phyloP scores from a whole-genome alignment of 345 rosid species.

The Eucalyptus brandiana region DNA sequence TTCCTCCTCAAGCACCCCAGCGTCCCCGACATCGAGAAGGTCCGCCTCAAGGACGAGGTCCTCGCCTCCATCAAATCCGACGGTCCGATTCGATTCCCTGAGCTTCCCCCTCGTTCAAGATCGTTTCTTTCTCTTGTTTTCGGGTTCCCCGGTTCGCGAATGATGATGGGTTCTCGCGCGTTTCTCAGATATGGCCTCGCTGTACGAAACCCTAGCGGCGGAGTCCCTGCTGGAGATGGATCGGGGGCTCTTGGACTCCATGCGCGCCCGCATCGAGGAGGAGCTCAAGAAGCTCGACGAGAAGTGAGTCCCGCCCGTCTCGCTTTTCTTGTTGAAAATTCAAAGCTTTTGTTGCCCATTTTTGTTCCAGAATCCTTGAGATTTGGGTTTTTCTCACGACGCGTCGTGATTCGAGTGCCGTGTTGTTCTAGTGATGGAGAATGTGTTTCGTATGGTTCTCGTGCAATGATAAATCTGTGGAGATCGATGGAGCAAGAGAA shows the following conservation, averaged over 20 bases:
- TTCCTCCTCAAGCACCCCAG: conserved; percentile 69
- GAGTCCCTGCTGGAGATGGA: conserved; percentile 59
- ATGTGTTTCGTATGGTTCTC: not conserved
- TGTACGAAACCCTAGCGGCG: conserved; percentile 76
- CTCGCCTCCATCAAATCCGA: conserved; percentile 53
- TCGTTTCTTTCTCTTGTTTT: not conserved
- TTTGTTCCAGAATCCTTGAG: not conserved
- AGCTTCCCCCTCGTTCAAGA: not conserved
- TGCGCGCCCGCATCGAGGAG: conserved; percentile 57
- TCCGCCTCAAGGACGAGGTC: conserved; percentile 82
- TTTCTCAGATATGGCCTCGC: conserved; percentile 66
- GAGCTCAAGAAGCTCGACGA: conserved; percentile 93
- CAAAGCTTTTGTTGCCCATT: not conserved
- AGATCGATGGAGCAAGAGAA: not conserved
- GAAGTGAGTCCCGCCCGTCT: conserved; percentile 37
- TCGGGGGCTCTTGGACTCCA: conserved; percentile 54
- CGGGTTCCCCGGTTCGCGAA: not conserved
- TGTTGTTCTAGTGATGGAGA: not conserved
- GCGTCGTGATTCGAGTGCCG: not conserved
- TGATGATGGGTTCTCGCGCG: not conserved
- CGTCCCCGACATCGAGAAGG: not conserved
- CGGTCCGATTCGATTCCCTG: conserved; percentile 13
- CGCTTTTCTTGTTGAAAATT: not conserved
- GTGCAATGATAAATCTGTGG: not conserved
- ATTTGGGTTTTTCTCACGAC: not conserved